These are phyloP conservation scores for Vigna reflexopilosa DNA, from an alignment of 306 rosid species.

Conservation along the genomic window DNA sequence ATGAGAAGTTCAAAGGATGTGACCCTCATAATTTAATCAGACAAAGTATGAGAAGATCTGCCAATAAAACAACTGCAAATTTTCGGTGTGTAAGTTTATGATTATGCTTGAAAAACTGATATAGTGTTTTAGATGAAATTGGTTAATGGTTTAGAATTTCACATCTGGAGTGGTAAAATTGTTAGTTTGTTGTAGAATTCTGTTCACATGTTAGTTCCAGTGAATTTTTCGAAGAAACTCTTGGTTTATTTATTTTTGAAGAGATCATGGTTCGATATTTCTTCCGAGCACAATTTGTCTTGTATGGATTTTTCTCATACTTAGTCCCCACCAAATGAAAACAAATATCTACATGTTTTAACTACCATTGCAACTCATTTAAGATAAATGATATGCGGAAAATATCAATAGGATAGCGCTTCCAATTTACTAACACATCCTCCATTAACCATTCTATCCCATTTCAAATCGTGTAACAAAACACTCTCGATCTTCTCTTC, in stretches of 20 bases:
- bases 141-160: not conserved
- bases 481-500: not conserved
- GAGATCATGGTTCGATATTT: constrained; percentile 7
- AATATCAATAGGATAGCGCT: not conserved
- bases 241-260: not conserved
- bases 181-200: not conserved
- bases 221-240: not conserved
- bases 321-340: not conserved
- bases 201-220: constrained; percentile 1
- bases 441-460: not conserved
- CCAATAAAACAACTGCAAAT: not conserved
- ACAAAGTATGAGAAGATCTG: not conserved
- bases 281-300: constrained; percentile 35
- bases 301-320: constrained; percentile 14
- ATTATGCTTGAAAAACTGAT: not conserved
- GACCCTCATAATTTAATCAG: not conserved
- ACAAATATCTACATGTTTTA: constrained; percentile 17
- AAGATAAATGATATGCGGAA: not conserved
- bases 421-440: not conserved
- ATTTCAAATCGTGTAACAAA: too few relatives aligned
- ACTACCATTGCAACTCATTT: not conserved
- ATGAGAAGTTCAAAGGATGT: constrained; percentile 6
- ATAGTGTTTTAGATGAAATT: not conserved
- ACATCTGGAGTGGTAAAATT: not conserved
- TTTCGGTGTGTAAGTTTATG: constrained; percentile 11